Conservation (phyloP, 1,139 yeast species). For the Yarrowia galli region DNA sequence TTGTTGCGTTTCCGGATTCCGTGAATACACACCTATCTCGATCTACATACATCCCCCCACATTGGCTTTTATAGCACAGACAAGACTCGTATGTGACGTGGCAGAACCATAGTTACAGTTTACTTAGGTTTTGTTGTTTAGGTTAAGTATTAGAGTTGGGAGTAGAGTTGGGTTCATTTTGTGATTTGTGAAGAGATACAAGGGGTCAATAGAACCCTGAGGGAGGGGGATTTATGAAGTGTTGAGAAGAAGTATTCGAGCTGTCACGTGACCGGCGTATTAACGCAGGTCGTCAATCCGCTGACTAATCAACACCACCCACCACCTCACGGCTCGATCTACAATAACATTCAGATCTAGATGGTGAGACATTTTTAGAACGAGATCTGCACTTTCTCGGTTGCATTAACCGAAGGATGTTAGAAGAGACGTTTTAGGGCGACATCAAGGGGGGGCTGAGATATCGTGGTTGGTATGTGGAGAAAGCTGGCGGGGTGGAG, state of each 20-base stretch:
- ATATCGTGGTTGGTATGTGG: too few species aligned
- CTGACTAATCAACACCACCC: background rate
- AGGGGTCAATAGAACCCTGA: background rate
- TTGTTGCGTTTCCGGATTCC: background rate
- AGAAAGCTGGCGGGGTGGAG: too few species aligned
- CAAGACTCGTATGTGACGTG: constrained; percentile 19
- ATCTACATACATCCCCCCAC: background rate
- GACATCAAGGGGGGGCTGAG: too few species aligned
- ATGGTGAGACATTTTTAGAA: constrained; percentile 10
- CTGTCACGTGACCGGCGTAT: too few species aligned
- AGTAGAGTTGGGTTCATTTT: background rate
- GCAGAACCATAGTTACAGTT: constrained; percentile 3
- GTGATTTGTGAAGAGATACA: background rate
- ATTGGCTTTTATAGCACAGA: background rate
- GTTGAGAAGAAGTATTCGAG: too few species aligned
- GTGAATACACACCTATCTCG: background rate
- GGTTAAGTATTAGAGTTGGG: constrained; percentile 4
- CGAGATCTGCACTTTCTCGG: constrained; percentile 8
- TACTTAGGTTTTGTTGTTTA: background rate
- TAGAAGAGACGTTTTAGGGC: background rate
- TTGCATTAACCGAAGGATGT: background rate
- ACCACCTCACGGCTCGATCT: background rate
- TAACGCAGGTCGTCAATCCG: too few species aligned
- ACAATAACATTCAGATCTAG: constrained; percentile 2
- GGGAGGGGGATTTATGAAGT: too few species aligned